Evolutionary conservation across 345 rosid species (phyloP).

Genomic region (Psidium guajava): DNA sequence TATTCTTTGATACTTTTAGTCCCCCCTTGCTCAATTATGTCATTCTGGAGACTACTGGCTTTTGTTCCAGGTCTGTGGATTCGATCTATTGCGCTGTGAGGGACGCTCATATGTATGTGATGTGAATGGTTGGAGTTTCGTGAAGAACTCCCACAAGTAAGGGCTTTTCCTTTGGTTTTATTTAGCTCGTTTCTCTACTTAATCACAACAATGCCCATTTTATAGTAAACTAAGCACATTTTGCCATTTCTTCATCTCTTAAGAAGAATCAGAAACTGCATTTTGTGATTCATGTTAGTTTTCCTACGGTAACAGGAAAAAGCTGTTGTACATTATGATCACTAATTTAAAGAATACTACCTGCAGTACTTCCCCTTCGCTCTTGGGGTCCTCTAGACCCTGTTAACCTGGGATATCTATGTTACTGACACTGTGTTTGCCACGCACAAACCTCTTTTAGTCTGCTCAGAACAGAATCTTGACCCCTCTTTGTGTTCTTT

Average conservation of each 20-base stretch:
- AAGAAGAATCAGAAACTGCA: background rate
- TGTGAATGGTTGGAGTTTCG: constrained; percentile 99
- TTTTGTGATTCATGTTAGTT: background rate
- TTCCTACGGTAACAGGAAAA: background rate
- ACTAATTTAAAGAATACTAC: background rate
- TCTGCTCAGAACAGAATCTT: background rate
- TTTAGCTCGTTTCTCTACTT: background rate
- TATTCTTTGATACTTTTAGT: background rate
- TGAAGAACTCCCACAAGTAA: constrained; percentile 97
- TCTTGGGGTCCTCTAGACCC: background rate
- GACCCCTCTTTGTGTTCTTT: background rate
- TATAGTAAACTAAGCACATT: background rate
- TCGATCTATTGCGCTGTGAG: constrained; percentile 94
- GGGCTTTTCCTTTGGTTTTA: constrained; percentile 3
- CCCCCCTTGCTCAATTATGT: background rate
- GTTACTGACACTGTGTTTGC: background rate
- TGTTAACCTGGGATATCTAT: background rate
- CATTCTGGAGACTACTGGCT: background rate
- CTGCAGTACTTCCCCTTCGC: background rate
- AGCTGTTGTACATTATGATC: background rate
- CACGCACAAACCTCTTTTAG: background rate
- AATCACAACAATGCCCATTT: background rate
- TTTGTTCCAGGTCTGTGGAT: constrained; percentile 83
- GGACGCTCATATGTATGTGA: constrained; percentile 97
- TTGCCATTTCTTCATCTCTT: background rate